Conservation (phyloP, 2,329 filamentous ascomycete genomes). For the Knoxdaviesia capensis region DNA sequence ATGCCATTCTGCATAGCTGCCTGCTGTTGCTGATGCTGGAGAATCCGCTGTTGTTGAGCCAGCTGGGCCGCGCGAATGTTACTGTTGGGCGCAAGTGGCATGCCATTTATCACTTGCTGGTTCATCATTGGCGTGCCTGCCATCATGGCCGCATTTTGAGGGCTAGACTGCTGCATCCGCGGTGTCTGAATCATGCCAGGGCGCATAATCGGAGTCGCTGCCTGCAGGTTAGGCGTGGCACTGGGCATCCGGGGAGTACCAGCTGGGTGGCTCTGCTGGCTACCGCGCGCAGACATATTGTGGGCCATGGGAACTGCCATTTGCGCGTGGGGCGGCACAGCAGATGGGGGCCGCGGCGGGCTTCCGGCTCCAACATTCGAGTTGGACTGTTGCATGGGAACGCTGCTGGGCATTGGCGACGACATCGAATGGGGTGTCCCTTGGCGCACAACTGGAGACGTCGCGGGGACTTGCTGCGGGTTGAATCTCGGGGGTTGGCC, state of each 20-base stretch:
- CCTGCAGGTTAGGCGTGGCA: slow-evolving; percentile 38
- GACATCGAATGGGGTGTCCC: slow-evolving; percentile 45
- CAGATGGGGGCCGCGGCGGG: slow-evolving; percentile 45
- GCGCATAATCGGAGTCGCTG: slow-evolving; percentile 36
- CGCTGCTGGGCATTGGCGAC: slow-evolving; percentile 41
- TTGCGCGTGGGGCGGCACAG: slow-evolving; percentile 34
- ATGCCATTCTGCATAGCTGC: slow-evolving; percentile 18
- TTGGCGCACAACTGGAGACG: slow-evolving; percentile 46
- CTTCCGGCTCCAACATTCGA: slow-evolving; percentile 46
- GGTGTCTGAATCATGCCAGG: slow-evolving; percentile 34
- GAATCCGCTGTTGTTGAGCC: slow-evolving; percentile 23
- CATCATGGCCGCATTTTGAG: slow-evolving; percentile 34
- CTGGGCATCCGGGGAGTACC: slow-evolving; percentile 42
- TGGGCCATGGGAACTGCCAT: slow-evolving; percentile 40
- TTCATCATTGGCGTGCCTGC: slow-evolving; percentile 30
- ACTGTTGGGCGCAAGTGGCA: slow-evolving; percentile 2
- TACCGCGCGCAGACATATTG: slow-evolving; percentile 42
- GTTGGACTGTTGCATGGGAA: slow-evolving; percentile 42
- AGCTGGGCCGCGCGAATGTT: slow-evolving; percentile 18
- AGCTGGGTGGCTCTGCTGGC: slow-evolving; percentile 44
- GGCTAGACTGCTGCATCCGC: slow-evolving; percentile 41
- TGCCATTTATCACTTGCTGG: slow-evolving; percentile 13
- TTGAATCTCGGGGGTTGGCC: slow-evolving; percentile 20
- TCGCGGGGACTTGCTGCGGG: slow-evolving; percentile 39
- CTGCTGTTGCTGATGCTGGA: slow-evolving; percentile 24